Percentiles rank a stretch among this genome's conserved stretches.
These are phyloP conservation scores for Trametes meyenii DNA, from an alignment of 768 basidiomycete genomes.

Conservation along the genomic window DNA sequence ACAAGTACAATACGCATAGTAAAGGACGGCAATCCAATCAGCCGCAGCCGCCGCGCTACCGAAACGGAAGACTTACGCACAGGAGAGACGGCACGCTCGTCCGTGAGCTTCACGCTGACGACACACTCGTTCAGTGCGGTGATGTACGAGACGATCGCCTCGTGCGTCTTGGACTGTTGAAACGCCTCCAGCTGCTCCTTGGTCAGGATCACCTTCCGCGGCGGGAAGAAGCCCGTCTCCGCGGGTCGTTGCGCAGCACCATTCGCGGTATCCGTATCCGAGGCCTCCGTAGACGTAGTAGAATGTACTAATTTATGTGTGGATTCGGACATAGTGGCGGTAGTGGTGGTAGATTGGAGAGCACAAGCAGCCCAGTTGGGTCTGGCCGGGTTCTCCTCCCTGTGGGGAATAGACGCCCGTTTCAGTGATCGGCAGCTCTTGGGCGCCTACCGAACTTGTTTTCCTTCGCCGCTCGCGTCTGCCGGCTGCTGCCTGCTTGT, in stretches of 20 bases:
- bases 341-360: neutral
- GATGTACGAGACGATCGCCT: constrained; percentile 69
- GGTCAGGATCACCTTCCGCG: constrained; percentile 75
- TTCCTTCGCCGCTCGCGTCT: constrained; percentile 7
- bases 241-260: neutral
- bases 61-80: constrained; percentile 46
- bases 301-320: neutral
- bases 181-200: constrained; percentile 82
- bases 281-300: neutral
- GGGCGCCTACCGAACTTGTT: constrained; percentile 13
- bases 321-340: constrained; percentile 28
- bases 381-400: neutral
- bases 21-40: neutral
- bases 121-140: constrained; percentile 75
- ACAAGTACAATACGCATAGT: neutral
- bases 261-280: neutral
- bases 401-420: neutral
- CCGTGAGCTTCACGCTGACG: constrained; percentile 74
- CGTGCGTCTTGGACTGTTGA: constrained; percentile 71
- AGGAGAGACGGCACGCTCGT: constrained; percentile 55
- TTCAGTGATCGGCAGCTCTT: neutral
- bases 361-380: neutral
- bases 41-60: neutral
- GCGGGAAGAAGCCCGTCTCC: constrained; percentile 44
- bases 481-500: too few species aligned